A percentile compares a stretch with the other conserved stretches of the same genome.
Conservation (phyloP, 805 yeast species). For the Wickerhamomyces ciferrii region DNA sequence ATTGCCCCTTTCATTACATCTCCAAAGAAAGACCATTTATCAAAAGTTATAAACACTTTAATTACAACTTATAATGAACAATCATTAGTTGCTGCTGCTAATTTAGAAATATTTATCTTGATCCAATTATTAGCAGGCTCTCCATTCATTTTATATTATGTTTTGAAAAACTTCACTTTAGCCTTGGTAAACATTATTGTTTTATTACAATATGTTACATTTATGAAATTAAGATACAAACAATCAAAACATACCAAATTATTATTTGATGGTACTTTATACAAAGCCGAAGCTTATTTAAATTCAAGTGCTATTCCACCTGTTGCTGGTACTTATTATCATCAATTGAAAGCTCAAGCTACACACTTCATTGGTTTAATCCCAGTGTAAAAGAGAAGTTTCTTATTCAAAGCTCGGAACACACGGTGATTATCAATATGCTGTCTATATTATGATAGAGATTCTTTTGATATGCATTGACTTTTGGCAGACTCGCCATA, state of each 20-base stretch:
- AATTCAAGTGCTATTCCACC: slow-evolving; percentile 32
- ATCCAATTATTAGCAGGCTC: slow-evolving; percentile 33
- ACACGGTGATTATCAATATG: no score
- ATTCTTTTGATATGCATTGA: no score
- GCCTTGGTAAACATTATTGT: slow-evolving; percentile 30
- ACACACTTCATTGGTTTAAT: slow-evolving; percentile 3
- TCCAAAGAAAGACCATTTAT: slow-evolving; percentile 20
- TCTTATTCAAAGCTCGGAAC: background rate
- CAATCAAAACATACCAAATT: slow-evolving; percentile 50
- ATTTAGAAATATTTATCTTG: slow-evolving; percentile 39
- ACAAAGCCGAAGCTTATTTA: slow-evolving; percentile 32
- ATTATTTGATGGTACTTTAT: slow-evolving; percentile 41
- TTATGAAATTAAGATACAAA: slow-evolving; percentile 56
- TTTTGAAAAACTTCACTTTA: slow-evolving; percentile 23
- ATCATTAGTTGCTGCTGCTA: slow-evolving; percentile 38
- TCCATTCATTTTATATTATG: slow-evolving; percentile 34
- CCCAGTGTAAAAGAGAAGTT: slow-evolving; percentile 4
- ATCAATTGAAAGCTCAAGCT: slow-evolving; percentile 11
- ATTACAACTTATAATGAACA: slow-evolving; percentile 36
- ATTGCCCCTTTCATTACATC: slow-evolving; percentile 30
- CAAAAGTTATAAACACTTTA: slow-evolving; percentile 26
- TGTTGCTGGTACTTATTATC: slow-evolving; percentile 10
- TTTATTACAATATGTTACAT: slow-evolving; percentile 41
- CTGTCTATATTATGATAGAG: no score
- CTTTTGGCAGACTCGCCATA: no score